Evolutionary conservation across 768 basidiomycete species (phyloP).

Genomic region (Chalciporus sphaerocephalus): DNA sequence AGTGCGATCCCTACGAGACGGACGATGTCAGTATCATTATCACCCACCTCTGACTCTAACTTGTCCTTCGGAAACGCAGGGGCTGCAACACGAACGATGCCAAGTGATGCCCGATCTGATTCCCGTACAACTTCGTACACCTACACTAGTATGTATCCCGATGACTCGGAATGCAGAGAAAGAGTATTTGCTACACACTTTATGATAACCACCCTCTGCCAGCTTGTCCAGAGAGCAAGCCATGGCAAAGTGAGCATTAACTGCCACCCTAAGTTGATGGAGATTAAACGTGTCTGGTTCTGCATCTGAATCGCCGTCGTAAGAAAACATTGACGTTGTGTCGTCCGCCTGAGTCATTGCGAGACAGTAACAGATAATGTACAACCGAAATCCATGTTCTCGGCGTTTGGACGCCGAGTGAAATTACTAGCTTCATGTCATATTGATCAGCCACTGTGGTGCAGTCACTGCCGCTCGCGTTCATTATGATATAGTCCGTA

Average conservation of each 20-base stretch:
- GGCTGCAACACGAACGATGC: neutral
- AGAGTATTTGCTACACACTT: neutral
- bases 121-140: neutral
- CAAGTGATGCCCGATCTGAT: neutral
- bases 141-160: neutral
- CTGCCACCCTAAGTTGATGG: neutral
- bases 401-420: too few species aligned
- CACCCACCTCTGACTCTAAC: neutral
- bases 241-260: neutral
- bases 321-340: neutral
- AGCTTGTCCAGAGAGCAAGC: neutral
- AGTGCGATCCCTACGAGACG: too few species aligned
- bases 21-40: too few species aligned
- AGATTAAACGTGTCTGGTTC: slow-evolving; percentile 1
- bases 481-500: too few species aligned
- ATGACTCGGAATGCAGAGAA: neutral
- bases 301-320: neutral
- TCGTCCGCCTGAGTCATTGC: too few species aligned
- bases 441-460: too few species aligned
- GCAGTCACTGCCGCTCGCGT: too few species aligned
- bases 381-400: too few species aligned
- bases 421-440: too few species aligned
- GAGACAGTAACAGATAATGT: too few species aligned
- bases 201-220: slow-evolving; percentile 1
- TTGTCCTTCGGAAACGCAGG: slow-evolving; percentile 3